Percentiles rank a stretch among this genome's conserved stretches.
These are phyloP conservation scores for Cylindrotheca fusiformis DNA, from an alignment of 108 stramenopile species.

Conservation along the genomic window DNA sequence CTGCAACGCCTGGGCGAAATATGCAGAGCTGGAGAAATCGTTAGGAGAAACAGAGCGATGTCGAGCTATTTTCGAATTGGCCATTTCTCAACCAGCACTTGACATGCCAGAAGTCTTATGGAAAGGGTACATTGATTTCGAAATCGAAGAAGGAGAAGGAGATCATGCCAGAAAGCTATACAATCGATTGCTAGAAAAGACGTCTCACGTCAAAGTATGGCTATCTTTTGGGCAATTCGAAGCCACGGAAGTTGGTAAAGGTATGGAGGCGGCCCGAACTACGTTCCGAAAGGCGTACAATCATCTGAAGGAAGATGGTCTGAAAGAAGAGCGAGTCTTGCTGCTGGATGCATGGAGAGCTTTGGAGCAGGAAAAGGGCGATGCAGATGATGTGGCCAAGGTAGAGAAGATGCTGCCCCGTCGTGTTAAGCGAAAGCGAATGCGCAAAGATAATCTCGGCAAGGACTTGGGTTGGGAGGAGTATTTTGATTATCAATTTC, in stretches of 20 bases:
- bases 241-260: constrained; percentile 61
- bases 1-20: constrained; percentile 89
- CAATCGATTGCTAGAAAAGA: constrained; percentile 91
- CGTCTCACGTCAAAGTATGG: constrained; percentile 94
- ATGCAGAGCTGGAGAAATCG: constrained; percentile 90
- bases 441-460: constrained; percentile 80
- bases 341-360: constrained; percentile 95
- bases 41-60: constrained; percentile 94
- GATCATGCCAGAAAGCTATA: constrained; percentile 81
- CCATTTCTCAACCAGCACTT: constrained; percentile 84
- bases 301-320: constrained; percentile 77
- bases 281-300: constrained; percentile 87
- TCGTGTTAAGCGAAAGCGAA: constrained; percentile 91
- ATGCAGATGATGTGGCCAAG: constrained; percentile 46
- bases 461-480: constrained; percentile 96
- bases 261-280: constrained; percentile 63
- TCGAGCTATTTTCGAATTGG: constrained; percentile 95
- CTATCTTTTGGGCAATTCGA: constrained; percentile 83
- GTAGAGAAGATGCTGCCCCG: constrained; percentile 90
- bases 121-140: constrained; percentile 98
- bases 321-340: constrained; percentile 91
- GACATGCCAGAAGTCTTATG: constrained; percentile 98
- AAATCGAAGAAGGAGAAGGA: constrained; percentile 87
- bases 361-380: constrained; percentile 84
- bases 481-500: constrained; percentile 98